Conservation (phyloP, 352 stramenopile species). For the Globisporangium mamillatum region DNA sequence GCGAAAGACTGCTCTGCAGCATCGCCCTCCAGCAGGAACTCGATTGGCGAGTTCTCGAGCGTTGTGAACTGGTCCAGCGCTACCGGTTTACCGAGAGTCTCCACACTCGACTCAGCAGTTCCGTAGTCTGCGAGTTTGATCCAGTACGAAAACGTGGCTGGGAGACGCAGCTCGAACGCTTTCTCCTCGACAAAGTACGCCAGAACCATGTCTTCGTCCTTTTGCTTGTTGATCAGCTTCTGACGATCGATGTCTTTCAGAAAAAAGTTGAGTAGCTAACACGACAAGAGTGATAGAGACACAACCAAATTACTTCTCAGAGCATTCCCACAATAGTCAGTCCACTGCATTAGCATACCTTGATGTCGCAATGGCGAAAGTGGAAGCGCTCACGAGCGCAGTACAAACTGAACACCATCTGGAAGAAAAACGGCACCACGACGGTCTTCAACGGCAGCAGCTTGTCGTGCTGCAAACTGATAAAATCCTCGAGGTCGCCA, state of each 20-base stretch:
- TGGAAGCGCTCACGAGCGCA: conserved; percentile 85
- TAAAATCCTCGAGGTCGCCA: conserved; percentile 96
- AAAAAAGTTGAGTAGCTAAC: conserved; percentile 97
- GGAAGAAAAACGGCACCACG: conserved; percentile 92
- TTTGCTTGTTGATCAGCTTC: conserved; percentile 27
- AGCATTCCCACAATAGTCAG: neutral
- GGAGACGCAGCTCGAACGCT: conserved; percentile 58
- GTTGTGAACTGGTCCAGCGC: conserved; percentile 96
- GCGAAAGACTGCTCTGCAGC: conserved; percentile 87
- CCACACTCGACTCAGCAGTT: conserved; percentile 89
- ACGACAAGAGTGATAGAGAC: neutral
- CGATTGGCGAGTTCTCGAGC: conserved; percentile 96
- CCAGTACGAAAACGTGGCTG: conserved; percentile 69
- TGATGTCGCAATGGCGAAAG: conserved; percentile 98
- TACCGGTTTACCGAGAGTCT: conserved; percentile 89
- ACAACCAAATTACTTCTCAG: neutral
- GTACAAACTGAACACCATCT: conserved; percentile 97
- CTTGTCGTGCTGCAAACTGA: conserved; percentile 81
- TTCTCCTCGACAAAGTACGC: conserved; percentile 60
- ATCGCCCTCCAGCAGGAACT: conserved; percentile 95
- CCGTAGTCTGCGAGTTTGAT: conserved; percentile 99
- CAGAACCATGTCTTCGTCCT: conserved; percentile 39
- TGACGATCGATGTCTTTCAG: conserved; percentile 75
- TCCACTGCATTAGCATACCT: conserved; percentile 40
- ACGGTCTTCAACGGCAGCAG: conserved; percentile 47